Evolutionary conservation across 2,329 filamentous ascomycete genomes (phyloP).

Genomic region (Mariannaea sp.): DNA sequence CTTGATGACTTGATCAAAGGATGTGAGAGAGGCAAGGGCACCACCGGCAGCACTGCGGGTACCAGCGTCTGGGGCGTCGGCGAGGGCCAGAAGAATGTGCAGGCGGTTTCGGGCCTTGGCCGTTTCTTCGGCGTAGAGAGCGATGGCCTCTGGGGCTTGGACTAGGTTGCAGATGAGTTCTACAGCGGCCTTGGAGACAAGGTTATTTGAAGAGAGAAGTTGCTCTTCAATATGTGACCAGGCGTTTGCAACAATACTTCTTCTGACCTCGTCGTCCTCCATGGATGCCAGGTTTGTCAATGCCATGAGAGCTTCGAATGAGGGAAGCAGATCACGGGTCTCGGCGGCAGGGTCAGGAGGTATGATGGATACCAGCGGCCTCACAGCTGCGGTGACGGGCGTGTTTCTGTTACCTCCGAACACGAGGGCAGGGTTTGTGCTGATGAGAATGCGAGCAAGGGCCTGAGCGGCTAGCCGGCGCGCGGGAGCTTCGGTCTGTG

Average conservation of each 20-base stretch:
- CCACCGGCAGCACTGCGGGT: slow-evolving; percentile 87
- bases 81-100: slow-evolving; percentile 83
- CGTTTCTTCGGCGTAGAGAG: slow-evolving; percentile 70
- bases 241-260: slow-evolving; percentile 72
- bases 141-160: slow-evolving; percentile 67
- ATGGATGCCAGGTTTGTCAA: slow-evolving; percentile 91
- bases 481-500: slow-evolving; percentile 52
- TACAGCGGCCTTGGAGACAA: slow-evolving; percentile 80
- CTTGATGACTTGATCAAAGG: slow-evolving; percentile 74
- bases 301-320: slow-evolving; percentile 89
- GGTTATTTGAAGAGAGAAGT: slow-evolving; percentile 73
- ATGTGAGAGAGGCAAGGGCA: slow-evolving; percentile 81
- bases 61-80: slow-evolving; percentile 79
- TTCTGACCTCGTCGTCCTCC: slow-evolving; percentile 67
- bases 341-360: slow-evolving; percentile 64
- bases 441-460: slow-evolving; percentile 83
- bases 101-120: slow-evolving; percentile 73
- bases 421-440: slow-evolving; percentile 80
- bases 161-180: slow-evolving; percentile 93
- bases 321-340: slow-evolving; percentile 78
- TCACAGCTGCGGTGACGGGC: slow-evolving; percentile 78
- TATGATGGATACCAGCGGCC: slow-evolving; percentile 78
- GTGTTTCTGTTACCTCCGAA: slow-evolving; percentile 79
- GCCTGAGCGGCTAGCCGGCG: slow-evolving; percentile 74
- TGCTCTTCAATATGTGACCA: slow-evolving; percentile 84